Base-by-base conservation (phyloP, 768 basidiomycete genomes). In the Omphalotus guepiniiformis region DNA sequence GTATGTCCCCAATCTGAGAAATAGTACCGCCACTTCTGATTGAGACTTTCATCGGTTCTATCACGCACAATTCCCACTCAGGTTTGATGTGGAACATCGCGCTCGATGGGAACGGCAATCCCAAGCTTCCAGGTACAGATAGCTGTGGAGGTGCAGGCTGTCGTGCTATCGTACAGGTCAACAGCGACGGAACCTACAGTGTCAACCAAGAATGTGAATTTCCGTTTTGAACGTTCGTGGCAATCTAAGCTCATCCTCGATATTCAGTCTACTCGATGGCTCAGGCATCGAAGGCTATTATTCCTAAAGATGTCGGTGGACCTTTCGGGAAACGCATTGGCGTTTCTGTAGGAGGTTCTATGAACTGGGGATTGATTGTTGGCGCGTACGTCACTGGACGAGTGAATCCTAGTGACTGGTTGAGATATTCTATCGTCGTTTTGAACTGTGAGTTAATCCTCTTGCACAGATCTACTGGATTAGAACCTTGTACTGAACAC, bases 41-140 rank as follows among this genome's bases (percentile, higher is more conserved):
- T 6, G 21, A 35, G 8, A n/a, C 16, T 18, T 48, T 37, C 18
- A 26, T 37, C 35, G 51, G 46, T 3, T 59, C 65, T 23, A 32
- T 65, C 16, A 49, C 37, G 35, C 58, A 70, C 18, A 59, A 60
- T 3, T 59, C 66, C 23, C 62, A 61, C 3, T 58, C 76, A 29
- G 83, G 70, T 0, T 65, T 88, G 18, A 84, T 87, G 80, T 90
- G 87, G 85, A 86, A 85, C 55, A 63, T 88, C 35, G 87, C 83
- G 0, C 70, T 84, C 7, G 79, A 88, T 34, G 53, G 67, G 1
- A 66, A 59, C n/a, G 77, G 87, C 0, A 62, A 76, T n/a, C 86
- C 87, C 2, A 76, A 75, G 56, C 68, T 83, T 2, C 83, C 85
- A 8, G 41, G 49, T 15, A 19, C 46, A 26, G 29, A 35, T 26